These are phyloP conservation scores for Rhizopogon vulgaris DNA, from an alignment of 768 basidiomycete species.

Conservation along the genomic window DNA sequence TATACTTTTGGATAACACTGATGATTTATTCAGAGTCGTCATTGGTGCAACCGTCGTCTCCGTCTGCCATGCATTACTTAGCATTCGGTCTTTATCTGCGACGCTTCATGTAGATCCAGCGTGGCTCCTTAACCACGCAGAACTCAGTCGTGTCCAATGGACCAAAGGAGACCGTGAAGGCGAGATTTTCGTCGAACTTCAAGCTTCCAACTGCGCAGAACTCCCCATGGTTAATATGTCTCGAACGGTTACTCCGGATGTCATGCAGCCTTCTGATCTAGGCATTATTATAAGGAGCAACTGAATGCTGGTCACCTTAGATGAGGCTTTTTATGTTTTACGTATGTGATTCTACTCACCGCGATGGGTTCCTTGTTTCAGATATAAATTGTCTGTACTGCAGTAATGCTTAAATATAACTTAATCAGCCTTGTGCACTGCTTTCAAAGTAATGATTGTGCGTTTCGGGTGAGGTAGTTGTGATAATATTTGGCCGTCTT, in stretches of 20 bases:
- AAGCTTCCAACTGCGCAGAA: background rate
- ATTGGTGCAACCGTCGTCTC: slow-evolving; percentile 11
- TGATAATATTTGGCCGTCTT: no score
- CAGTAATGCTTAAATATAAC: background rate
- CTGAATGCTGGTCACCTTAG: background rate
- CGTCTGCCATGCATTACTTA: slow-evolving; percentile 29
- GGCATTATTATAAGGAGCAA: background rate
- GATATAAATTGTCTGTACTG: background rate
- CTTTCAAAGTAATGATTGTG: no score
- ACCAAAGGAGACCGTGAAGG: slow-evolving; percentile 26
- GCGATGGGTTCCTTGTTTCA: background rate
- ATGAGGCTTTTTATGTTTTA: background rate
- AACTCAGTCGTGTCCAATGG: slow-evolving; percentile 36
- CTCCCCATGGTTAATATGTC: background rate
- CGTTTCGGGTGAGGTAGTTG: no score
- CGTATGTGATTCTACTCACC: background rate
- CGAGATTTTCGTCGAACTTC: slow-evolving; percentile 18
- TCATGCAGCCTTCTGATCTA: background rate
- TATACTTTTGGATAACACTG: background rate
- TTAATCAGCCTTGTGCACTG: no score
- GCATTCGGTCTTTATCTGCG: slow-evolving; percentile 33
- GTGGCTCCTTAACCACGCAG: slow-evolving; percentile 35
- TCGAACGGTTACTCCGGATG: background rate
- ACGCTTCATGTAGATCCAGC: slow-evolving; percentile 31
- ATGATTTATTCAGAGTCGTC: background rate